Evolutionary conservation across 768 basidiomycete genomes (phyloP), one percentile per base, ranked within the genome.

Genomic region (Rhodotorula babjevae): DNA sequence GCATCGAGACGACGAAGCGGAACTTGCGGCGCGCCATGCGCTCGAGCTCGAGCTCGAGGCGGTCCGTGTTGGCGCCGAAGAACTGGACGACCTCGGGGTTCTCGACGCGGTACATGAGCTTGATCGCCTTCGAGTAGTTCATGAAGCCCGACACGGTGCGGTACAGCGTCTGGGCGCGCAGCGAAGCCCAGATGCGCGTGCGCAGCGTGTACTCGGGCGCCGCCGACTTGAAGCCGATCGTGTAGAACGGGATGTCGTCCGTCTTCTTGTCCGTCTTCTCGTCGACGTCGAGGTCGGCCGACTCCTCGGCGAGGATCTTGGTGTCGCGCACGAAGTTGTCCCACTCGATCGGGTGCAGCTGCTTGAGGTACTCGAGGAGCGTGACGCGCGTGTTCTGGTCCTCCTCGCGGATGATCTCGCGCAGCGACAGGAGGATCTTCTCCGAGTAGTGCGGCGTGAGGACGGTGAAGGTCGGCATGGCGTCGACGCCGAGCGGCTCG

Each of bases 101-200:
- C 84, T 99, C 96, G 56, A 99, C 96, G 68, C 95, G 92, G 82
- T 98, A 95, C n/a, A 99, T 86, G 49, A 99, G 84, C 81, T 99
- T 99, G 87, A 99, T 98, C 21, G 96, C 96, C 84, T 99, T 99
- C 76, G 91, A 88, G 81, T 99, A 98, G 83, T 99, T 99, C 96
- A 98, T 98, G 92, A 99, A 97, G 63, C 96, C 96, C 49, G 96
- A 97, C 27, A 99, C 95, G 23, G 96, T 99, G 76, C 96, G 88
- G 81, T 99, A 98, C 29, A 99, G 87, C 3, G 96, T 99, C 84
- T 99, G 96, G 27, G 96, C 96, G 65, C 96, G 92, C 16, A 99
- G 87, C 11, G 95, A 97, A 16, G 96, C 94, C 96, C 96, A 99
- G 79, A 99, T 99, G 80, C 96, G 89, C 15, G 96, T 99, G 71